Percentiles rank a stretch among this genome's conserved stretches.
Evolutionary conservation across 495 filamentous ascomycete species (phyloP).

Genomic region (Copromyces sp.): DNA sequence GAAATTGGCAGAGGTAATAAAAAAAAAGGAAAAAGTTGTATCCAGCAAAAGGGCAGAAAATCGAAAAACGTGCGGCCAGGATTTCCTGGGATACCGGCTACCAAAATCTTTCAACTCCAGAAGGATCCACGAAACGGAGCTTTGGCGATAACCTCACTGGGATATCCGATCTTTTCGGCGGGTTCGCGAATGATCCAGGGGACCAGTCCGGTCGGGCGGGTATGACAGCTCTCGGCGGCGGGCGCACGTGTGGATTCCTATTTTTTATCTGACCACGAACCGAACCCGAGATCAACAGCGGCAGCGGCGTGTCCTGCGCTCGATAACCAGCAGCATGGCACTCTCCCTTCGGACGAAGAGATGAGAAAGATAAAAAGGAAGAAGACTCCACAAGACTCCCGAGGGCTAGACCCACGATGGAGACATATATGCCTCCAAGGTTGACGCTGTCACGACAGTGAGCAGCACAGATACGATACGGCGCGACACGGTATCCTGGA

Average conservation of each 20-base stretch:
- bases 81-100: conserved; percentile 18
- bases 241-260: conserved; percentile 2
- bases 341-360: conserved; percentile 8
- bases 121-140: conserved; percentile 20
- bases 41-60: conserved; percentile 14
- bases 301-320: background rate
- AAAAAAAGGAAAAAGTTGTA: conserved; percentile 1
- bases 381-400: background rate
- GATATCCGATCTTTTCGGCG: conserved; percentile 14
- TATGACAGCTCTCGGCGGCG: conserved; percentile 10
- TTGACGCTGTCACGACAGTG: conserved; percentile 16
- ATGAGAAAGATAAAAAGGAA: conserved; percentile 2
- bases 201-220: conserved; percentile 10
- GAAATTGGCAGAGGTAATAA: conserved; percentile 6
- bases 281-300: background rate
- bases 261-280: conserved; percentile 1
- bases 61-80: conserved; percentile 22
- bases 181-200: conserved; percentile 6
- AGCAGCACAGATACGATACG: background rate
- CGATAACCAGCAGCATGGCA: conserved; percentile 5
- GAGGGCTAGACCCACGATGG: conserved; percentile 15
- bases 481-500: background rate
- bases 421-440: conserved; percentile 24
- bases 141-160: conserved; percentile 22
- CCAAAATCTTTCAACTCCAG: conserved; percentile 18